Evolutionary conservation across 2,329 filamentous ascomycete genomes (phyloP), one percentile per base, ranked within the genome.

Genomic region (Didymella keratinophila): DNA sequence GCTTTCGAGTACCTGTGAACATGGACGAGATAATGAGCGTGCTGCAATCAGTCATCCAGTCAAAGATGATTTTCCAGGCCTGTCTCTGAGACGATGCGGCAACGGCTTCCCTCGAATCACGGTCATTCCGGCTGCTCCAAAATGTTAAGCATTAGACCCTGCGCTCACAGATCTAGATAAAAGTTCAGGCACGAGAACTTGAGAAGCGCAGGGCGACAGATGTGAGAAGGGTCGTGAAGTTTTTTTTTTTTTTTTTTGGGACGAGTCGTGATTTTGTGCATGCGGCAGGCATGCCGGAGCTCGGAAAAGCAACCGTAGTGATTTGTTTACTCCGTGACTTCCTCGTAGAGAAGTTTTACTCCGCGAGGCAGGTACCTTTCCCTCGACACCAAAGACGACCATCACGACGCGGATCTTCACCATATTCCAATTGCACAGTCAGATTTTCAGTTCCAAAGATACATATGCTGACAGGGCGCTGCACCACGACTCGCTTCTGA

Each of bases 261-360:
- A 41, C 14, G 20, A 27, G 37, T 44, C 32, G 30, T 16, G 32
- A 23, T 53, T 53, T 53, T 58, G 44, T 49, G 37, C 36, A 39
- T 25, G 43, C 37, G 49, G 49, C 28, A 49, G 21, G 16, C 14
- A 43, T 16, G 18, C 44, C 56, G 56, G 30, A 41, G 37, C 48
- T 58, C 49, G 55, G 53, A 51, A 27, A 23, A 14, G 30, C 20
- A 42, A 20, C 53, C 47, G 46, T 56, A 56, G 53, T 30, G 34
- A 2, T 30, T 25, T 32, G 12, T 46, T 43, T 23, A 58, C 21
- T 58, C 55, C 55, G 49, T 16, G 28, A 36, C 20, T 1, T 16
- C 28, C 21, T 27, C 36, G 37, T 42, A 27, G 43, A 20, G 43
- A 39, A 23, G 23, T 27, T 27, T 12, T 7, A 45, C 18, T 49